Evolutionary conservation across 2,329 filamentous ascomycete genomes (phyloP).

Genomic region (Fusarium armeniacum): DNA sequence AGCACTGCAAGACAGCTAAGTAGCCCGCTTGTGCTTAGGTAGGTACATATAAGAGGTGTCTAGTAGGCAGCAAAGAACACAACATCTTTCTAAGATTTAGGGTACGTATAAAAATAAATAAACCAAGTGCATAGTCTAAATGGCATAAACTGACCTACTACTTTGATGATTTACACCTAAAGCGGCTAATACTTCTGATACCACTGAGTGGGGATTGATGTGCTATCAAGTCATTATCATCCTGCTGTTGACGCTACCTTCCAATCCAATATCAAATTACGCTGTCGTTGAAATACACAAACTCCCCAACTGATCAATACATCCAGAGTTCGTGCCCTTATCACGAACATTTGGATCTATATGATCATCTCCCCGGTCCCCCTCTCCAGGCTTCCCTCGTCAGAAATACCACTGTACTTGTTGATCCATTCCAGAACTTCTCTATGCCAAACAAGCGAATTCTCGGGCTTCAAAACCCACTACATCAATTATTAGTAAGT

Average conservation of each 20-base stretch:
- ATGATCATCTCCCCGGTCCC: conserved; percentile 40
- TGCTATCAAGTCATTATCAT: neutral
- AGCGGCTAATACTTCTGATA: no score
- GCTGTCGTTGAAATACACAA: neutral
- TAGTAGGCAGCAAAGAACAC: no score
- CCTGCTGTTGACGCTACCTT: neutral
- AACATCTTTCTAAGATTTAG: no score
- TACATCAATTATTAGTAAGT: conserved; percentile 47
- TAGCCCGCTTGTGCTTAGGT: no score
- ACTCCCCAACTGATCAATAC: neutral
- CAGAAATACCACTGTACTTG: conserved; percentile 66
- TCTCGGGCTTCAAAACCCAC: conserved; percentile 93
- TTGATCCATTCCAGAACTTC: conserved; percentile 86
- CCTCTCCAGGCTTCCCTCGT: conserved; percentile 42
- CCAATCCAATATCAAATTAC: neutral
- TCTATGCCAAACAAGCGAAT: conserved; percentile 89
- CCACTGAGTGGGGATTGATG: neutral
- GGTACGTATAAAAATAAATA: no score
- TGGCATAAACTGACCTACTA: no score
- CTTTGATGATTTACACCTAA: no score
- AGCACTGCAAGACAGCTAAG: no score
- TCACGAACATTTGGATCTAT: conserved; percentile 6
- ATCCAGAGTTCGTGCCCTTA: neutral
- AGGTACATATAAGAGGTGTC: no score
- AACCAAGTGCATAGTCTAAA: no score